Base-by-base conservation (phyloP, 108 stramenopile species). In the Aurantiochytrium sp. region DNA sequence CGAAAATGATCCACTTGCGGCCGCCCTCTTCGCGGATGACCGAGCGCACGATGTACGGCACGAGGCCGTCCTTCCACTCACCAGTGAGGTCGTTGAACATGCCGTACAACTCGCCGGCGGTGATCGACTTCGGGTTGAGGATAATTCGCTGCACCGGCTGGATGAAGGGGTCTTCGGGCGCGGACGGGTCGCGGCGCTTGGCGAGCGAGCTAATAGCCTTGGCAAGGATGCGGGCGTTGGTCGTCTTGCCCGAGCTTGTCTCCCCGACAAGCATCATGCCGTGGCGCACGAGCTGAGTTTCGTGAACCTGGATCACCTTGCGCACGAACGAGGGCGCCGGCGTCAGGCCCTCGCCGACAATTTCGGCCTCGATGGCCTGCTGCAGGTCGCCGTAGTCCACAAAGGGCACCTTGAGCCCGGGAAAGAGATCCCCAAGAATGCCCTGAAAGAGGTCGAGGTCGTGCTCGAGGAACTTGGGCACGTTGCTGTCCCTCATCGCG, bases 191-290 rank as follows among this genome's bases (percentile, higher is more conserved):
- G 4, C 55, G 86, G 37, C 92, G 45, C 17, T 68, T 50, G 54
- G 90, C 59, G 21, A 94, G 88, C 48, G 53, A 39, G 21, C 65
- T 87, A 12, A 94, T 86, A 19, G 94, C 89, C 50, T 91, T 55
- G 0, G 90, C 93, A 4, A 94, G 90, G 15, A 92, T 90, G 59
- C 85, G 68, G 4, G 73, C 68, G 81, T 90, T 90, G 21, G 90
- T 37, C 15, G 93, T 73, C 68, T 94, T 94, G n/a, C 94, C 94
- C 12, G 87, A 90, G 5, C 91, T 89, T 1, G 94, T 92, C 87
- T 91, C 93, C 15, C 94, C 94, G 4, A 94, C 94, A 12, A 94
- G 87, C 94, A 94, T 94, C 92, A 94, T 93, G 15, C 94, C 94
- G 91, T 94, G 94, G 4, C 94, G 90, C 41, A 94, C 94, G 21